Evolutionary conservation across 257 asterid species (phyloP), one percentile per base, ranked within the genome.

Genomic region (Solanum chiquidenum): DNA sequence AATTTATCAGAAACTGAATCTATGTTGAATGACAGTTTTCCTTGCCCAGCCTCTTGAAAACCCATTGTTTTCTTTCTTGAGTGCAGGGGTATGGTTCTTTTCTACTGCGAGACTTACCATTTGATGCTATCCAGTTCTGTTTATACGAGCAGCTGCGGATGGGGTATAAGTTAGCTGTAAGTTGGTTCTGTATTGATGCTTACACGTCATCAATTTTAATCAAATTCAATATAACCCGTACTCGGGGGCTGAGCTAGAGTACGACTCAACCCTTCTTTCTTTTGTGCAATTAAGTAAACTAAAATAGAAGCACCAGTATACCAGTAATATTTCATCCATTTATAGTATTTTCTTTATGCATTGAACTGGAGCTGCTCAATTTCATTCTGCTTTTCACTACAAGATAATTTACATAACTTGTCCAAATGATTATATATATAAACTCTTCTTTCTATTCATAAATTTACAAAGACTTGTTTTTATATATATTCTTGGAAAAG

Each of bases 91-190:
- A 89, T 40, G 94, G 94, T 40, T 94, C 98, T n/a, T 94, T 94
- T 88, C 91, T 94, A 84, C 83, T 94, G 90, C 88, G 98, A 71
- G 98, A 93, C 90, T 90, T 94, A 89, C 98, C 98, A 69, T 94
- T 94, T 86, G 98, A 94, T 90, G 98, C 98, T 62, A 76, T 94
- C 35, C 98, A 94, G 82, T 94, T 94, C 88, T 94, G 98, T 89
- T 87, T 94, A 74, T 94, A 93, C 62, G 96, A 94, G 91, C 98
- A 94, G 91, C 92, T 94, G 34, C 92, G 92, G 77, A 86, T 92
- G 49, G 98, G 98, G 5, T 94, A 93, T 86, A 92, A 90, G 89
- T 73, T 92, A 93, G 96, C 95, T 23, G 98, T 94, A 93, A 89
- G 98, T 91, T 86, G 69, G 68, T 64, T 46, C 11, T 52, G 9